Base-by-base conservation (phyloP, 2,329 filamentous ascomycete genomes). In the Verticillium longisporum region DNA sequence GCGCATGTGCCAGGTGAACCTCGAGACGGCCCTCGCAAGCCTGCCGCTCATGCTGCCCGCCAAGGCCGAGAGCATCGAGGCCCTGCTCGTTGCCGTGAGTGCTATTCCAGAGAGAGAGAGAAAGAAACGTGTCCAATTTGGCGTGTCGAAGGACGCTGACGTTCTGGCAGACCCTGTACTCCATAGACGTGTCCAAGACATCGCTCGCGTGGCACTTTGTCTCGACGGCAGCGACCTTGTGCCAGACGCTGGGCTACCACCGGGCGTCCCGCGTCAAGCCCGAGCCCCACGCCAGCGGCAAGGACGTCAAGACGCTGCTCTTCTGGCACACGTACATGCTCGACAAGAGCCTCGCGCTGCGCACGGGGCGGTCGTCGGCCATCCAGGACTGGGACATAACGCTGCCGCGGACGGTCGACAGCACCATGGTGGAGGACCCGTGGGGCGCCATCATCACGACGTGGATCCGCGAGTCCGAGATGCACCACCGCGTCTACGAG, bases 161-260 rank as follows among this genome's bases (percentile, higher is more conserved):
- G 45, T 33, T 38, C 34, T 32, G 7, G 15, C 57, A 88, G 83
- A 78, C 83, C 4, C 73, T 84, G n/a, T 84, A 88, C 66, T 80
- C 85, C 13, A 80, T 88, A 56, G 85, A 88, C 63, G 77, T 82
- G 14, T 86, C 84, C 3, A 83, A 84, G 45, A 84, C 85, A 1
- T 85, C 84, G 0, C 77, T 89, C 3, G 84, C 83, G n/a, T 87
- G 85, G 81, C 82, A 84, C n/a, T 74, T 89, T 18, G 82, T 80
- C 31, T 83, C 81, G 6, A 79, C 80, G 18, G 86, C 86, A 0
- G 81, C 82, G 13, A 79, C 83, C 58, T 75, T 89, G 59, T 87
- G 84, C 64, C 84, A 87, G 66, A 83, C 82, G 0, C 79, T 88
- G 4, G 86, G 86, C 3, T 87, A 85, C 62, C 86, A 88, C 68